phyloP scores from a whole-genome alignment of 2,329 filamentous ascomycete species.

The Calonectria hongkongensis region DNA sequence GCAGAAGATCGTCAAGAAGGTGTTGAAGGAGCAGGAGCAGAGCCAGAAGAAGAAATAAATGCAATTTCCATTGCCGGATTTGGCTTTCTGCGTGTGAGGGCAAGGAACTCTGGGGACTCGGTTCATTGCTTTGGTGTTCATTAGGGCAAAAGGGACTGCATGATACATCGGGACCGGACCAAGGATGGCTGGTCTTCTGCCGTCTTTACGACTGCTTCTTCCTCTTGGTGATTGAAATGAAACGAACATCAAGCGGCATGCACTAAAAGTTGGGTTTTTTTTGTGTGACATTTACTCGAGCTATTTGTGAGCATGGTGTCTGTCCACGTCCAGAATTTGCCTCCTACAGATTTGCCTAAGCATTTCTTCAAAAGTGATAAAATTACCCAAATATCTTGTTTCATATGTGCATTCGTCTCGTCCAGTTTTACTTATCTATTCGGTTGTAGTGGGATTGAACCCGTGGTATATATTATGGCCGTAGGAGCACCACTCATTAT shows the following conservation, averaged over 20 bases:
- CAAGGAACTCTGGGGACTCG: constrained; percentile 61
- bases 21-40: constrained; percentile 97
- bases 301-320: constrained; percentile 27
- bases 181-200: constrained; percentile 66
- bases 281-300: constrained; percentile 46
- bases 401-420: background rate
- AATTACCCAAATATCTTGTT: background rate
- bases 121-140: constrained; percentile 74
- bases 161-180: constrained; percentile 64
- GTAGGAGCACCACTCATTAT: constrained; percentile 34
- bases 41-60: constrained; percentile 82
- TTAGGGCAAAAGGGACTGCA: constrained; percentile 70
- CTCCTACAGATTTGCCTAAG: constrained; percentile 20
- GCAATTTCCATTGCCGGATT: constrained; percentile 58
- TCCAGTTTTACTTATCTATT: background rate
- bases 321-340: constrained; percentile 12
- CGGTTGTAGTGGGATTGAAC: constrained; percentile 15
- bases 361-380: constrained; percentile 20
- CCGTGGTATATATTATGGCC: constrained; percentile 7
- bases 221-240: constrained; percentile 69
- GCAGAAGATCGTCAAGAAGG: constrained; percentile 99
- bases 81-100: constrained; percentile 60
- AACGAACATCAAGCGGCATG: constrained; percentile 63
- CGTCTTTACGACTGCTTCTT: constrained; percentile 66
- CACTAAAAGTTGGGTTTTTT: constrained; percentile 45